A percentile compares a stretch with the other conserved stretches of the same genome.
Evolutionary conservation across 805 yeast species (phyloP).

Genomic region (Isabelozyma gotoi): DNA sequence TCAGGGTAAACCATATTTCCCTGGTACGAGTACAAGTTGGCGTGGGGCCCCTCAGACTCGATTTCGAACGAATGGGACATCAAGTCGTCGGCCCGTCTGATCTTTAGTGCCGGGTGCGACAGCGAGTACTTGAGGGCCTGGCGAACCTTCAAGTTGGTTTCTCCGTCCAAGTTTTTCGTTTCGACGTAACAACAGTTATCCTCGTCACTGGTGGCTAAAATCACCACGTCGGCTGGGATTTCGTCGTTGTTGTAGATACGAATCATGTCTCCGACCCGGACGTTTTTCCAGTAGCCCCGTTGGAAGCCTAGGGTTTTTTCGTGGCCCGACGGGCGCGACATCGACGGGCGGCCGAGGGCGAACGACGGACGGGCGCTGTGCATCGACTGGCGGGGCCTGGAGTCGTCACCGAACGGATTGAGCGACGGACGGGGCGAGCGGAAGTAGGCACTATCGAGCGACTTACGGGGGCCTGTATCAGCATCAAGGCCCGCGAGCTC

Average conservation of each 20-base stretch:
- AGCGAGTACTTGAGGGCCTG: constrained; percentile 68
- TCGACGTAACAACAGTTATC: constrained; percentile 70
- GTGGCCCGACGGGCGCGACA: constrained; percentile 9
- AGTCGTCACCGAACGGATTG: constrained; percentile 11
- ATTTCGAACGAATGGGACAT: constrained; percentile 54
- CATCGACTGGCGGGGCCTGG: no score
- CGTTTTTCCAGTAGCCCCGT: constrained; percentile 61
- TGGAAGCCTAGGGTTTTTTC: constrained; percentile 26
- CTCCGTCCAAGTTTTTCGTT: constrained; percentile 44
- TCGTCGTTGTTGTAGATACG: constrained; percentile 69
- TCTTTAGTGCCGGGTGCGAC: constrained; percentile 35
- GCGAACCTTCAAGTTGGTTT: constrained; percentile 70
- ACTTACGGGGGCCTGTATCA: constrained; percentile 24
- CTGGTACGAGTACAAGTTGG: constrained; percentile 73
- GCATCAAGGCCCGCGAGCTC: constrained; percentile 3
- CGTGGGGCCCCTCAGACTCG: constrained; percentile 84
- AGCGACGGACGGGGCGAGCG: constrained; percentile 13
- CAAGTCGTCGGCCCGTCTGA: constrained; percentile 37
- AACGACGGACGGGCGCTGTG: no score
- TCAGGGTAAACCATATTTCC: constrained; percentile 51
- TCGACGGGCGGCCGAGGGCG: constrained; percentile 14
- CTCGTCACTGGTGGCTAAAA: constrained; percentile 65
- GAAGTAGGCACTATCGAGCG: constrained; percentile 31
- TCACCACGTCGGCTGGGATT: constrained; percentile 73
- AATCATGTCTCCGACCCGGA: constrained; percentile 72